Evolutionary conservation across 768 basidiomycete genomes (phyloP).

Genomic region (Boletellus sp.): DNA sequence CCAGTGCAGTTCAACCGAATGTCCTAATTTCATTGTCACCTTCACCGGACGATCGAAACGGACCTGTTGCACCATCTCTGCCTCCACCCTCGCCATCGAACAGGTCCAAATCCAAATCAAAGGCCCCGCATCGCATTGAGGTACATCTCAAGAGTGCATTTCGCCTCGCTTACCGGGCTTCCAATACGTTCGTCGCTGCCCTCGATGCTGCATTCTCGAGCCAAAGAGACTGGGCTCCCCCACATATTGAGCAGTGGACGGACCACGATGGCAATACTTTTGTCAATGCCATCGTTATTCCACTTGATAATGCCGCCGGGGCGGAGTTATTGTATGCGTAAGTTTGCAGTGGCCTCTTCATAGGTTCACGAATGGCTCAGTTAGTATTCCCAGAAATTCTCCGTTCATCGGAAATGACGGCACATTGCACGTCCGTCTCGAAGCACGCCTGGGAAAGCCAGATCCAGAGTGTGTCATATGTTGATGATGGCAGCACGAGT

Average conservation of each 20-base stretch:
- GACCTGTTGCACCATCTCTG: not conserved
- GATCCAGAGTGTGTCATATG: constrained; percentile 44
- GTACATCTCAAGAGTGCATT: constrained; percentile 31
- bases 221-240: constrained; percentile 8
- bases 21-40: constrained; percentile 12
- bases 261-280: constrained; percentile 2
- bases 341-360: constrained; percentile 22
- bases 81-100: not conserved
- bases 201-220: constrained; percentile 2
- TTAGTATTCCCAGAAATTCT: constrained; percentile 33
- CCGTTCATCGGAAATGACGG: constrained; percentile 47
- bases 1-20: not conserved
- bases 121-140: constrained; percentile 5
- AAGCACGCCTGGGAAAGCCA: constrained; percentile 41
- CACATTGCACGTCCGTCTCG: constrained; percentile 42
- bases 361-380: not conserved
- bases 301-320: constrained; percentile 40
- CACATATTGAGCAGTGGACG: constrained; percentile 10
- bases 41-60: not conserved
- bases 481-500: constrained; percentile 14
- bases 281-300: constrained; percentile 34
- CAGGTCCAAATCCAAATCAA: constrained; percentile 6
- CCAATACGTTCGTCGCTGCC: not conserved
- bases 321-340: constrained; percentile 52
- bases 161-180: constrained; percentile 27